Evolutionary conservation across 2,329 filamentous ascomycete species (phyloP).

Genomic region (Graphiopsis chlorocephala): DNA sequence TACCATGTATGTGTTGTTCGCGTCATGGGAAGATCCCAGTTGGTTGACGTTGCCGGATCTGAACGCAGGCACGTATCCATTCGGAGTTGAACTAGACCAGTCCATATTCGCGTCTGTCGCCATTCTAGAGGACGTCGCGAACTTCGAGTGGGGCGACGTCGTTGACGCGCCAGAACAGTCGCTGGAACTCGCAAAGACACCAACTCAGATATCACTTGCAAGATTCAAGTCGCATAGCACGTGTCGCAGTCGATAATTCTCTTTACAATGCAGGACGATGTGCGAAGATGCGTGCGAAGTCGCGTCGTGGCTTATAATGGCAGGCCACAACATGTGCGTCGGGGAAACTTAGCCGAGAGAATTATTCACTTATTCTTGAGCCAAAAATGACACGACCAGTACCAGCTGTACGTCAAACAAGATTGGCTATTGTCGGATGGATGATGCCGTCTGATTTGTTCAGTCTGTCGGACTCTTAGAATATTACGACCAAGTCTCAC

Average conservation of each 20-base stretch:
- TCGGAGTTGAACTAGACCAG: background rate
- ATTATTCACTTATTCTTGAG: background rate
- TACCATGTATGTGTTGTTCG: background rate
- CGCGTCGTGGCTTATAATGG: background rate
- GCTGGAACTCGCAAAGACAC: background rate
- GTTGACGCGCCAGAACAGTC: background rate
- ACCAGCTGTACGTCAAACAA: background rate
- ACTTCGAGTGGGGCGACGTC: background rate
- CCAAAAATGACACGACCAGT: background rate
- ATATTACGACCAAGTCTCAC: background rate
- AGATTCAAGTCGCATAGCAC: background rate
- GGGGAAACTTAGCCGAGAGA: background rate
- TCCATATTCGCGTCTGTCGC: conserved; percentile 10
- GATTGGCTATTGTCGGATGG: background rate
- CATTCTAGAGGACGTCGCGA: background rate
- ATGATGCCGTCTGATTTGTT: background rate
- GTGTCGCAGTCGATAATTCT: background rate
- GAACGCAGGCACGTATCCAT: background rate
- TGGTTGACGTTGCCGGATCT: background rate
- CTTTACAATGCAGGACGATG: background rate
- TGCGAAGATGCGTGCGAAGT: background rate
- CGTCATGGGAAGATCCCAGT: background rate
- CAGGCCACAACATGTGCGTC: background rate
- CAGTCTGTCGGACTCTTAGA: background rate
- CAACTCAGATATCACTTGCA: background rate